Percentiles rank a stretch among this genome's conserved stretches.
These are phyloP conservation scores for Setaria viridis DNA, from an alignment of 202 grass and related monocot species.

Conservation along the genomic window DNA sequence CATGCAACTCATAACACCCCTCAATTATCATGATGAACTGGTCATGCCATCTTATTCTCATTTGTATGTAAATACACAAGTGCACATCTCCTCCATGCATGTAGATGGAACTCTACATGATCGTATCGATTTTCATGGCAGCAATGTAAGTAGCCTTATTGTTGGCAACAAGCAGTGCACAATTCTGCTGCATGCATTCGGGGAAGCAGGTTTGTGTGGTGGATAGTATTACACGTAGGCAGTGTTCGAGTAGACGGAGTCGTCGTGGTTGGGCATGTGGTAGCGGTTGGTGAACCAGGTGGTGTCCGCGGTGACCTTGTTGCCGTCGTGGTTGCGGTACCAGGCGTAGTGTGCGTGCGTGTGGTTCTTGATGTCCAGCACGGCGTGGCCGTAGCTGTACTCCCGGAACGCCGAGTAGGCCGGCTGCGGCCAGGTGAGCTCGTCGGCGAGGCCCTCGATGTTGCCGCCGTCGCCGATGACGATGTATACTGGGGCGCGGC, in stretches of 20 bases:
- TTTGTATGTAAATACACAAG: too few species aligned
- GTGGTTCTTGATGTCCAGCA: slow-evolving; percentile 78
- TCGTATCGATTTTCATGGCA: too few species aligned
- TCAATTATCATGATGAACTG: too few species aligned
- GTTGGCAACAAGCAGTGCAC: too few species aligned
- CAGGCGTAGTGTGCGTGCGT: slow-evolving; percentile 68
- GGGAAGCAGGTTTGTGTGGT: too few species aligned
- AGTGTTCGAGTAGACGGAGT: background rate
- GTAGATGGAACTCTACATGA: too few species aligned
- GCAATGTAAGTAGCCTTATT: too few species aligned
- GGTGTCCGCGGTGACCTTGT: slow-evolving; percentile 56
- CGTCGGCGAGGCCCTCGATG: slow-evolving; percentile 55
- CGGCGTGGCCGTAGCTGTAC: slow-evolving; percentile 66
- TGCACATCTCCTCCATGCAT: too few species aligned
- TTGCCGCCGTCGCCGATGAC: slow-evolving; percentile 65
- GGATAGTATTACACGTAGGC: too few species aligned
- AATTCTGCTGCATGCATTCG: too few species aligned
- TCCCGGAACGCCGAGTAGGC: slow-evolving; percentile 76
- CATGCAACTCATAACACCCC: too few species aligned
- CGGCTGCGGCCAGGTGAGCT: slow-evolving; percentile 65
- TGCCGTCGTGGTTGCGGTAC: slow-evolving; percentile 74
- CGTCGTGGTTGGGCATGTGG: slow-evolving; percentile 61
- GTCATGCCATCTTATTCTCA: too few species aligned
- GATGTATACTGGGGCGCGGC: slow-evolving; percentile 61
- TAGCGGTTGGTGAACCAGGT: slow-evolving; percentile 73